Evolutionary conservation across 2,329 filamentous ascomycete genomes (phyloP).

Genomic region (Colletotrichum sp.): DNA sequence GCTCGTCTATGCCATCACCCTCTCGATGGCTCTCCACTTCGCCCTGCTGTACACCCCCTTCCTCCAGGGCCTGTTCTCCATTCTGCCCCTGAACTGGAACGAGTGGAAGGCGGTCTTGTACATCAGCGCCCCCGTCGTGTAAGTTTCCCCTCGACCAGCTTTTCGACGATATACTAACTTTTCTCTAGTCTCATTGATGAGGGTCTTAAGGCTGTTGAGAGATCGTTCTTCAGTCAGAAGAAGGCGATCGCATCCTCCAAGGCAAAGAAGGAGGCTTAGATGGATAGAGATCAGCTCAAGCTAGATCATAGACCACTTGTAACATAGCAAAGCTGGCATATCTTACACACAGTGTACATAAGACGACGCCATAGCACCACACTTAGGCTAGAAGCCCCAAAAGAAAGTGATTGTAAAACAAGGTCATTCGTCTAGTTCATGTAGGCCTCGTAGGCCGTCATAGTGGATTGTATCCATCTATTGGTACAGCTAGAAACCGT

Average conservation of each 20-base stretch:
- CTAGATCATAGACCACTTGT: slow-evolving; percentile 34
- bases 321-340: slow-evolving; percentile 25
- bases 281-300: slow-evolving; percentile 22
- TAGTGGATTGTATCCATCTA: slow-evolving; percentile 32
- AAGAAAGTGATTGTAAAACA: neutral
- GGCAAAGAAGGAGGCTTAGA: slow-evolving; percentile 61
- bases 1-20: slow-evolving; percentile 89
- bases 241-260: slow-evolving; percentile 41
- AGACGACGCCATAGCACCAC: neutral
- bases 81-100: slow-evolving; percentile 80
- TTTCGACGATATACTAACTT: neutral
- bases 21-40: slow-evolving; percentile 96
- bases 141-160: slow-evolving; percentile 47
- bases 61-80: slow-evolving; percentile 87
- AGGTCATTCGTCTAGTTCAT: slow-evolving; percentile 19
- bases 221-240: slow-evolving; percentile 66
- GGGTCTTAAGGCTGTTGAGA: slow-evolving; percentile 78
- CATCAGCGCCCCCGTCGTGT: slow-evolving; percentile 93
- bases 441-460: slow-evolving; percentile 9
- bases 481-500: slow-evolving; percentile 36
- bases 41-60: slow-evolving; percentile 90
- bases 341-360: slow-evolving; percentile 16
- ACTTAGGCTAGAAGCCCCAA: neutral
- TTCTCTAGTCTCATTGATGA: slow-evolving; percentile 78
- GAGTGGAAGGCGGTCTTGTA: slow-evolving; percentile 93